A percentile compares a stretch with the other conserved stretches of the same genome.
Evolutionary conservation across 106 monocot species (phyloP).

Genomic region (Agapanthus africanus): DNA sequence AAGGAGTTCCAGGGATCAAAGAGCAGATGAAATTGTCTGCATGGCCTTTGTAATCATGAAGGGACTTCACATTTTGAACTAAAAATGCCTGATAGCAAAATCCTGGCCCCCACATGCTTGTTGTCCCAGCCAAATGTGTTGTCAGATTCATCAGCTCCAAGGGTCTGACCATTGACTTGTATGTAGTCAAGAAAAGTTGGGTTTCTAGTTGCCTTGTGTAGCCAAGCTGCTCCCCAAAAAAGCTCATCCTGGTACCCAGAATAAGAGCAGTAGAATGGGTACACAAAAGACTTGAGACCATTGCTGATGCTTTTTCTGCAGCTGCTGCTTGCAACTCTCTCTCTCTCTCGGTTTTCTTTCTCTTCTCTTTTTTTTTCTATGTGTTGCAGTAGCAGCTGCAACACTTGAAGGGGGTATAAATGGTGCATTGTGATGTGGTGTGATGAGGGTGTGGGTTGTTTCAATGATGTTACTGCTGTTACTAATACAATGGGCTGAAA

Average conservation of each 20-base stretch:
- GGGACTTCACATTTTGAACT: conserved; percentile 72
- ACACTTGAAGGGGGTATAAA: no score
- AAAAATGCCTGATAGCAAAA: conserved; percentile 90
- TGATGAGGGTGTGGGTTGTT: no score
- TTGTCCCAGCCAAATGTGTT: conserved; percentile 98
- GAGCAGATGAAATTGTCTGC: conserved; percentile 97
- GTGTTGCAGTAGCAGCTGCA: no score
- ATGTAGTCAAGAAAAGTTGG: conserved; percentile 70
- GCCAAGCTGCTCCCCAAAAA: conserved; percentile 94
- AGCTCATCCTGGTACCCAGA: conserved; percentile 98
- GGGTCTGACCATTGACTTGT: conserved; percentile 71
- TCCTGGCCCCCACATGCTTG: conserved; percentile 95
- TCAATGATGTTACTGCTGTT: no score
- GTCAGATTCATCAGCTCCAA: conserved; percentile 83
- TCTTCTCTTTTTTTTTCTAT: no score
- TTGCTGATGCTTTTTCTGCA: no score
- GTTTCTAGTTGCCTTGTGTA: conserved; percentile 72
- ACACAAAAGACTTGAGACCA: no score
- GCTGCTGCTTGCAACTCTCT: no score
- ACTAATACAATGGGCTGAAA: no score
- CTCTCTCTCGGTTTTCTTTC: no score
- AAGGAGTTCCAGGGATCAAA: conserved; percentile 57
- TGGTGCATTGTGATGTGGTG: no score
- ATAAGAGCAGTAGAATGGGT: no score
- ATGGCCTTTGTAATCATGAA: conserved; percentile 89